Base-by-base conservation (phyloP, 495 filamentous ascomycete species). In the Penicillium cosmopolitanum region DNA sequence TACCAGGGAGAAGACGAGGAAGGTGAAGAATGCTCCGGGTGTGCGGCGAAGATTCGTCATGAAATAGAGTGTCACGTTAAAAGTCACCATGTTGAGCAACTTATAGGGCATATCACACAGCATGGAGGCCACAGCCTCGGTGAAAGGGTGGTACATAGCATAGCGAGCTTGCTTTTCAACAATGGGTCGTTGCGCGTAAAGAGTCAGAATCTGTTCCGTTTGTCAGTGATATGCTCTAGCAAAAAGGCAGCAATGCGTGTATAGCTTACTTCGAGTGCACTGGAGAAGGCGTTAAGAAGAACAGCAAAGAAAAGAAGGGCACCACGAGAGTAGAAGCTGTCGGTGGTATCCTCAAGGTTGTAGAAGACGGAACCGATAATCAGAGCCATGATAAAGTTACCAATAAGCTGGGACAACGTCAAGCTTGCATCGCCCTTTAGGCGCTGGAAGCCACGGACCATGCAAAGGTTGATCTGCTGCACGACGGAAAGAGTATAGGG, bases 251-350 rank as follows among this genome's bases (percentile, higher is more conserved):
- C 15, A 42, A 57, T 43, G 11, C 28, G 18, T 16, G 7, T 13
- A 19, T 12, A 51, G 59, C 68, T 50, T 71, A 88, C 85, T 77
- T 96, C 93, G 9, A 96, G 80, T 57, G 87, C 87, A 74, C 86
- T 90, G 58, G 87, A 82, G 66, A 97, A 96, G 23, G 93, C 93
- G 69, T 96, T 96, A 73, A 96, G 71, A 46, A 98, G 80, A 60
- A 96, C 87, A 58, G 92, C 91, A 67, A 98, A 97, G 85, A 97
- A 98, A 36, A 98, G 80, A 34, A 97, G 78, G 59, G 90, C 90
- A 50, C 90, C 92, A 53, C 91, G 84, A 63, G 85, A 84, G 76
- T 87, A 98, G 77, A 97, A 96, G 71, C 85, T 91, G 19, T 70
- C 66, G 6, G 91, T 92, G 33, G 79, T 78, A 2, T 66, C 70